A percentile compares a stretch with the other conserved stretches of the same genome.
phyloP scores from a whole-genome alignment of 2,329 filamentous ascomycete species.

The Alternaria ventricosa region DNA sequence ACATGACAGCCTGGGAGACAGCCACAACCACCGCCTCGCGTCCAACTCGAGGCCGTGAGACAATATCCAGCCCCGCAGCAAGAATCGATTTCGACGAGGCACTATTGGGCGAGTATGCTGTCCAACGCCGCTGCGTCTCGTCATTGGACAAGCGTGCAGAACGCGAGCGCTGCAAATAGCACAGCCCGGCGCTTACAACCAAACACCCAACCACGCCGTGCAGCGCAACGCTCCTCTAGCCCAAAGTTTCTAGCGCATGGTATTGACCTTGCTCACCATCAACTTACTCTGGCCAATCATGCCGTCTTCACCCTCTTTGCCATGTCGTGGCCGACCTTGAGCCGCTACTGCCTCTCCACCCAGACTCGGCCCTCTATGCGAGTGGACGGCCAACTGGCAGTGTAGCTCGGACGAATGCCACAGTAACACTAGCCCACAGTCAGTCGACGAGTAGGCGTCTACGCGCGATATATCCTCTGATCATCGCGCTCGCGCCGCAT shows the following conservation, averaged over 20 bases:
- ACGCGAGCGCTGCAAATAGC: constrained; percentile 39
- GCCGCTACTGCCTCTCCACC: constrained; percentile 42
- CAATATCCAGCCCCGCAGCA: constrained; percentile 10
- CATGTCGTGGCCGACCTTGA: constrained; percentile 46
- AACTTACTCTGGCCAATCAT: constrained; percentile 38
- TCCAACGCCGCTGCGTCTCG: constrained; percentile 19
- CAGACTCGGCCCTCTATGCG: constrained; percentile 25
- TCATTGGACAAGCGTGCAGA: constrained; percentile 34
- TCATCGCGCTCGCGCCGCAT: constrained; percentile 35
- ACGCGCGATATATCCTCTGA: constrained; percentile 44
- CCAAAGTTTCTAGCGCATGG: constrained; percentile 28
- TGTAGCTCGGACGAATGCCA: constrained; percentile 38
- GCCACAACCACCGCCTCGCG: constrained; percentile 12
- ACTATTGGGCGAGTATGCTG: constrained; percentile 38
- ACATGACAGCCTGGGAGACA: background rate
- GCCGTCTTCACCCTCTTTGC: constrained; percentile 20
- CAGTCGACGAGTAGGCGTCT: constrained; percentile 37
- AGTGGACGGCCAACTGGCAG: constrained; percentile 41
- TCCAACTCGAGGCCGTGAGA: constrained; percentile 1
- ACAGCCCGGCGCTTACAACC: constrained; percentile 41
- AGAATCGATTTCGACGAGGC: constrained; percentile 13
- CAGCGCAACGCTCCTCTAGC: constrained; percentile 29
- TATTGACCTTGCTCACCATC: constrained; percentile 23
- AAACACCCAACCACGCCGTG: constrained; percentile 40
- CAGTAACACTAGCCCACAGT: constrained; percentile 32